phyloP scores from a whole-genome alignment of 1,284 basidiomycete genomes.

The Acaromyces ingoldii region DNA sequence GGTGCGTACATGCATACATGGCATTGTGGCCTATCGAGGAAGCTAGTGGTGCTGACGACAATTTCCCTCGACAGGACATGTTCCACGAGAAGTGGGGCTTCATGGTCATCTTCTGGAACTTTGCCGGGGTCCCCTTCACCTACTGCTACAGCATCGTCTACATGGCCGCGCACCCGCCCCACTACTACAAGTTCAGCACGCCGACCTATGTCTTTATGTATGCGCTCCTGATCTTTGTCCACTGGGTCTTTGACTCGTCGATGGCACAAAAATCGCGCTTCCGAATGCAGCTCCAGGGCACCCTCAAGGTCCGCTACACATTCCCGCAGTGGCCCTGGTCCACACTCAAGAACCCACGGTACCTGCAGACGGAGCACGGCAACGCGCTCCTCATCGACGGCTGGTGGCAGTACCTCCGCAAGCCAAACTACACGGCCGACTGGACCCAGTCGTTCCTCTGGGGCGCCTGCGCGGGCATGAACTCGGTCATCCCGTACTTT shows the following conservation, averaged over 20 bases:
- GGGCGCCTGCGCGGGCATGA: constrained; percentile 78
- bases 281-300: constrained; percentile 87
- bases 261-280: constrained; percentile 98
- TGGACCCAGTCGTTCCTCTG: constrained; percentile 73
- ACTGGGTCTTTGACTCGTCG: constrained; percentile 69
- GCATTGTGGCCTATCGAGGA: not conserved
- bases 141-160: constrained; percentile 79
- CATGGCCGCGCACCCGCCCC: constrained; percentile 90
- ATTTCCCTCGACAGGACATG: constrained; percentile 29
- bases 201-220: constrained; percentile 61
- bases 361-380: constrained; percentile 89
- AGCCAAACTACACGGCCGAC: constrained; percentile 60
- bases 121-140: constrained; percentile 75
- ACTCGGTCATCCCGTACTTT: constrained; percentile 87
- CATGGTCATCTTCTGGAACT: constrained; percentile 63
- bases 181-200: constrained; percentile 79
- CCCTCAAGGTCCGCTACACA: constrained; percentile 68
- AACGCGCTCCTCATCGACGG: constrained; percentile 78
- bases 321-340: constrained; percentile 91
- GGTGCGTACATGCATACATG: constrained; percentile 47
- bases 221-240: constrained; percentile 35
- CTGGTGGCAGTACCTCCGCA: constrained; percentile 69
- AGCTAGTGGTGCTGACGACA: no score
- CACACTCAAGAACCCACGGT: constrained; percentile 81
- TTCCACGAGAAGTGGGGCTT: constrained; percentile 52